phyloP scores from a whole-genome alignment of 257 asterid species.

The Ajuga chamaepitys region DNA sequence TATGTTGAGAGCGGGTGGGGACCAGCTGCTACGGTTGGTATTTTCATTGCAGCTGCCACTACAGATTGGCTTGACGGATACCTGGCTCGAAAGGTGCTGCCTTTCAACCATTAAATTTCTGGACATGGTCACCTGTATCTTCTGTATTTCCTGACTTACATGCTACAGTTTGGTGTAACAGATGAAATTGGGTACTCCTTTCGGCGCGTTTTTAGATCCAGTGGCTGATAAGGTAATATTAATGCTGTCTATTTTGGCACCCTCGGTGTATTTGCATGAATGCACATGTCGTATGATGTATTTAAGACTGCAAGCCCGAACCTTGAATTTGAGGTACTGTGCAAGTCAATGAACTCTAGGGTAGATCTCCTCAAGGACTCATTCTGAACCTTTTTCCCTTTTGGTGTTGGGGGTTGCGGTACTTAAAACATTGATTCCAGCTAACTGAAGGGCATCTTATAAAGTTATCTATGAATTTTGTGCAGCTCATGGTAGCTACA shows the following conservation, averaged over 20 bases:
- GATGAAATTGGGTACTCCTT: constrained; percentile 91
- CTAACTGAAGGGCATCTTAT: constrained; percentile 13
- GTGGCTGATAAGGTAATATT: constrained; percentile 95
- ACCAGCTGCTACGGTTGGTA: constrained; percentile 69
- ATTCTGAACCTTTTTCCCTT: not conserved
- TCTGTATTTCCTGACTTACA: constrained; percentile 12
- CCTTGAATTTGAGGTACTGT: not conserved
- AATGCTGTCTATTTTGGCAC: not conserved
- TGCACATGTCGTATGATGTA: not conserved
- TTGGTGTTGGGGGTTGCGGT: not conserved
- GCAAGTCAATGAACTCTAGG: not conserved
- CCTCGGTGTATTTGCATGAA: not conserved
- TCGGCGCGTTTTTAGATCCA: constrained; percentile 99
- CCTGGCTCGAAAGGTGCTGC: constrained; percentile 85
- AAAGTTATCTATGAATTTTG: not conserved
- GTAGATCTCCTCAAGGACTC: not conserved
- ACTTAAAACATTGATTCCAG: not conserved
- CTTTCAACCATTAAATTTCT: constrained; percentile 7
- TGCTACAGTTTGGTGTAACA: constrained; percentile 31
- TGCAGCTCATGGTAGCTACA: constrained; percentile 98
- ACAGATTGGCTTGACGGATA: constrained; percentile 99
- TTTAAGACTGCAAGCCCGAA: not conserved
- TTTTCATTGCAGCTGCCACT: constrained; percentile 76
- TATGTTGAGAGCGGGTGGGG: constrained; percentile 93
- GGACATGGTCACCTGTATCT: constrained; percentile 4